A percentile compares a stretch with the other conserved stretches of the same genome.
Conservation (phyloP, 345 rosid species). For the Brassica napus region Da-Ae NC_063446.1:6166501-6167000, state of each 20-base stretch:
- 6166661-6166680: conserved; percentile 41
- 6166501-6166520: background rate
- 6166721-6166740: conserved; percentile 34
- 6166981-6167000: background rate
- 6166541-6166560: background rate
- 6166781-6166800: conserved; percentile 55
- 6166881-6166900: conserved; percentile 44
- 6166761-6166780: conserved; percentile 45
- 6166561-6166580: background rate
- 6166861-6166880: conserved; percentile 51
- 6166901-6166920: conserved; percentile 36
- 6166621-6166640: conserved; percentile 38
- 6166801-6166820: conserved; percentile 40
- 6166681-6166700: conserved; percentile 42
- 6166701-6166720: conserved; percentile 46
- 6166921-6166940: conserved; percentile 45
- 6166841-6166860: conserved; percentile 52
- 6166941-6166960: conserved; percentile 47
- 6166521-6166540: background rate
- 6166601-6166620: background rate
- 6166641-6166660: conserved; percentile 40
- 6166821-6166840: conserved; percentile 42
- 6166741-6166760: conserved; percentile 35
- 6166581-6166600: background rate
- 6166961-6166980: background rate